A percentile compares a stretch with the other conserved stretches of the same genome.
Conservation (phyloP, 2,329 filamentous ascomycete species). For the Microsporum ferrugineum region DNA sequence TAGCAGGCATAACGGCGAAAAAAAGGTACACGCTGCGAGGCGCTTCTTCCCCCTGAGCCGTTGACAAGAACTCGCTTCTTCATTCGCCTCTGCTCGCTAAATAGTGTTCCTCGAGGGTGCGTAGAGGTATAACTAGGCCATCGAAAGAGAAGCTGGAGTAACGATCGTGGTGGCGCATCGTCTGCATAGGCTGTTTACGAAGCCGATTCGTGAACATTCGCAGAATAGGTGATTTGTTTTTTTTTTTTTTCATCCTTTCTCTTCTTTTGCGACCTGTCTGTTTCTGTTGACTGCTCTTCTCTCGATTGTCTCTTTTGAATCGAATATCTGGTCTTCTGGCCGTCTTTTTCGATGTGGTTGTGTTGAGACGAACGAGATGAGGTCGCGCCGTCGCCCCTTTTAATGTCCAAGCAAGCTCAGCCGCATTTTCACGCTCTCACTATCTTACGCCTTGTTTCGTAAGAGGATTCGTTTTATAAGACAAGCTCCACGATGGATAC, state of each 20-base stretch:
- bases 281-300: not conserved
- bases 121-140: not conserved
- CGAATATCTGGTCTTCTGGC: not conserved
- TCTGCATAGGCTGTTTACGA: not conserved
- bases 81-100: not conserved
- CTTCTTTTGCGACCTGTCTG: not conserved
- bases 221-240: not conserved
- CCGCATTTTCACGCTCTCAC: not conserved
- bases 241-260: not conserved
- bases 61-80: not conserved
- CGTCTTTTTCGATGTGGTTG: not conserved
- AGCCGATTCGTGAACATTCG: not conserved
- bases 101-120: not conserved
- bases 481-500: slow-evolving; percentile 16
- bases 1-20: too few species aligned
- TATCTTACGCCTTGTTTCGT: not conserved
- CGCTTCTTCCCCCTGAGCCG: not conserved
- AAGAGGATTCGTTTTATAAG: not conserved
- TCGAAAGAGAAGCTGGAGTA: not conserved
- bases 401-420: not conserved
- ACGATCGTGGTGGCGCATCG: not conserved
- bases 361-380: not conserved
- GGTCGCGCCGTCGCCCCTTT: not conserved
- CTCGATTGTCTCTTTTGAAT: not conserved
- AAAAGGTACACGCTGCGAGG: not conserved